Conservation (phyloP, 129 eudicot species). For the Ambrosia artemisiifolia region DNA sequence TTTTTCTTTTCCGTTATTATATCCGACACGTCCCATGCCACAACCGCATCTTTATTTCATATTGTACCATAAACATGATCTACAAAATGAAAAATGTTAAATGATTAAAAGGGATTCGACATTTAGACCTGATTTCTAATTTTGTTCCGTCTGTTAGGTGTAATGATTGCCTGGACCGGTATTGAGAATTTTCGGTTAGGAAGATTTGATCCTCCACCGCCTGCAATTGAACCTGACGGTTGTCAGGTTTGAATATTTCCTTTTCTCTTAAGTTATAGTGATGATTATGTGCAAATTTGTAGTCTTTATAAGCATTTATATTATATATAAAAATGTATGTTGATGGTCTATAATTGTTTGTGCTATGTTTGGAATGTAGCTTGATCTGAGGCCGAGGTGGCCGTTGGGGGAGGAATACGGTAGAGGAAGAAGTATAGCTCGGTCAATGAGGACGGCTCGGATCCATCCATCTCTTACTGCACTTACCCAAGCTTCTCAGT, state of each 20-base stretch:
- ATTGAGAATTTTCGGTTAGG: slow-evolving; percentile 87
- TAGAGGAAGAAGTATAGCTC: slow-evolving; percentile 84
- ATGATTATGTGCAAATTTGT: background rate
- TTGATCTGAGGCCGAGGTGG: slow-evolving; percentile 98
- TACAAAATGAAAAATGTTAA: slow-evolving; percentile 4
- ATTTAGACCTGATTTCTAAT: background rate
- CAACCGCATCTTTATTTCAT: background rate
- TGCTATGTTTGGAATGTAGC: slow-evolving; percentile 35
- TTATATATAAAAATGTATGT: background rate
- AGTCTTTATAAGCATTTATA: background rate
- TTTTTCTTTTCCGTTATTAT: background rate
- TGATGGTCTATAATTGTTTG: background rate
- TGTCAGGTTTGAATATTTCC: slow-evolving; percentile 45
- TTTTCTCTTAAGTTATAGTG: background rate
- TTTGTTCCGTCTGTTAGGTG: slow-evolving; percentile 42
- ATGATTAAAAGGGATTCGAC: background rate
- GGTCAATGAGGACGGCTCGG: slow-evolving; percentile 75
- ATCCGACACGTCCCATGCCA: background rate
- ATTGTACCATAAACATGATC: background rate
- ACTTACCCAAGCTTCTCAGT: slow-evolving; percentile 64
- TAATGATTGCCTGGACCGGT: slow-evolving; percentile 98
- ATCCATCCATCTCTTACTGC: slow-evolving; percentile 91
- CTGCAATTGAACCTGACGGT: slow-evolving; percentile 73
- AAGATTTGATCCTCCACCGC: slow-evolving; percentile 95
- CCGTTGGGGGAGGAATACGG: slow-evolving; percentile 90